A percentile compares a stretch with the other conserved stretches of the same genome.
These are phyloP conservation scores for Primulina eburnea DNA, from an alignment of 257 asterid genomes.

Conservation along the genomic window DNA sequence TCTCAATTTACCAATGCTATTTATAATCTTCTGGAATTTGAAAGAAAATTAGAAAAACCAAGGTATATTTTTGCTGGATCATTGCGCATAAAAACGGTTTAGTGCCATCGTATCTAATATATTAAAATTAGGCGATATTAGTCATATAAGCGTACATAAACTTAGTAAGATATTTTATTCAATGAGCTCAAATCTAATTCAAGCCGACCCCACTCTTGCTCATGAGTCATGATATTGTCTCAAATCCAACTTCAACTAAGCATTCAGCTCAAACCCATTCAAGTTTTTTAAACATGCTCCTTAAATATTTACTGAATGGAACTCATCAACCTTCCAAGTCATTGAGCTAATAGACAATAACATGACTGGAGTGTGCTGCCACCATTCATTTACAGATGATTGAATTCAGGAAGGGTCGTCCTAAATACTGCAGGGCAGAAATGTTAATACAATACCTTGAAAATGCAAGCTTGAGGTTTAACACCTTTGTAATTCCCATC, in stretches of 20 bases:
- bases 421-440: not conserved
- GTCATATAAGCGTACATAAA: too few relatives aligned
- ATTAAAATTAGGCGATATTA: not conserved
- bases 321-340: not conserved
- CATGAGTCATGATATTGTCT: not conserved
- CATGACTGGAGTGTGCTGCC: not conserved
- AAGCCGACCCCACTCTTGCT: not conserved
- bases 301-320: not conserved
- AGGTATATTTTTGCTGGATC: not conserved
- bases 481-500: slow-evolving; percentile 73
- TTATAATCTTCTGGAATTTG: not conserved
- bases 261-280: not conserved
- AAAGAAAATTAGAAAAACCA: too few relatives aligned
- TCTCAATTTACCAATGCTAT: not conserved
- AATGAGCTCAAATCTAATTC: not conserved
- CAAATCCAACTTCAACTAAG: not conserved
- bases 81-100: too few relatives aligned
- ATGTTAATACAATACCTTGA: slow-evolving; percentile 58
- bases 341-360: not conserved
- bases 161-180: not conserved
- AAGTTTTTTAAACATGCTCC: not conserved
- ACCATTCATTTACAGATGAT: not conserved
- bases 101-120: too few relatives aligned
- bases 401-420: not conserved
- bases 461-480: slow-evolving; percentile 97